A percentile compares a stretch with the other conserved stretches of the same genome.
Conservation (phyloP, 2,329 filamentous ascomycete species). For the Neofusicoccum umdonicola region DNA sequence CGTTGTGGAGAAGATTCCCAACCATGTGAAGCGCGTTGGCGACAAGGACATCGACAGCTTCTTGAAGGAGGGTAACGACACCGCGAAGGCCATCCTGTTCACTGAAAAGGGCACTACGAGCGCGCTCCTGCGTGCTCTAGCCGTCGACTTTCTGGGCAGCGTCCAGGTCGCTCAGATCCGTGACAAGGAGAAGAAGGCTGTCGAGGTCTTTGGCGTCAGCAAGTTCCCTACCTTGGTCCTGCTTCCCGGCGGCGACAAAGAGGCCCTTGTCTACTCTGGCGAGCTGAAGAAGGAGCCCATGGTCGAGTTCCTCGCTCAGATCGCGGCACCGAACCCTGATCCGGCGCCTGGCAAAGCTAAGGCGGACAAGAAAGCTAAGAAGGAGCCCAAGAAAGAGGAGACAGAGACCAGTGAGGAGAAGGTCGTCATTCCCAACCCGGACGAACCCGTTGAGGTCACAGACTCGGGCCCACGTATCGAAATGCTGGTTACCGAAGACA, state of each 20-base stretch:
- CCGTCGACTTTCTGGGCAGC: slow-evolving; percentile 83
- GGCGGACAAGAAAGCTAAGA: slow-evolving; percentile 41
- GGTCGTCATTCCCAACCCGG: slow-evolving; percentile 36
- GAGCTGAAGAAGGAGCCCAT: slow-evolving; percentile 83
- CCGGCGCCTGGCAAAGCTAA: slow-evolving; percentile 56
- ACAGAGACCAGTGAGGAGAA: slow-evolving; percentile 49
- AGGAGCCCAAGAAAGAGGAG: slow-evolving; percentile 41
- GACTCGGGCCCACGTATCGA: slow-evolving; percentile 60
- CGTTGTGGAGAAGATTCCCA: slow-evolving; percentile 83
- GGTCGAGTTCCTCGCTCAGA: slow-evolving; percentile 77
- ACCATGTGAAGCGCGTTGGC: slow-evolving; percentile 78
- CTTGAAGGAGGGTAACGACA: slow-evolving; percentile 64
- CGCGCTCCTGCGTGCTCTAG: slow-evolving; percentile 75
- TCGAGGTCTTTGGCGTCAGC: slow-evolving; percentile 71
- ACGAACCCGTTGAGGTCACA: slow-evolving; percentile 51
- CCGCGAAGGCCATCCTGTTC: slow-evolving; percentile 85
- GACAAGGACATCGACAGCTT: slow-evolving; percentile 78
- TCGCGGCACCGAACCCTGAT: slow-evolving; percentile 75
- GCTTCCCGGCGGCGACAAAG: slow-evolving; percentile 67
- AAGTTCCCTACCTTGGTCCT: slow-evolving; percentile 80
- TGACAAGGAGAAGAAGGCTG: slow-evolving; percentile 70
- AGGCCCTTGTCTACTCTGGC: slow-evolving; percentile 72
- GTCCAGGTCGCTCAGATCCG: slow-evolving; percentile 80
- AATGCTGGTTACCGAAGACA: slow-evolving; percentile 60
- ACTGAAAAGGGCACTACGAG: slow-evolving; percentile 89